A percentile compares a stretch with the other conserved stretches of the same genome.
Conservation (phyloP, 768 basidiomycete species). For the Collybia sordida region DNA sequence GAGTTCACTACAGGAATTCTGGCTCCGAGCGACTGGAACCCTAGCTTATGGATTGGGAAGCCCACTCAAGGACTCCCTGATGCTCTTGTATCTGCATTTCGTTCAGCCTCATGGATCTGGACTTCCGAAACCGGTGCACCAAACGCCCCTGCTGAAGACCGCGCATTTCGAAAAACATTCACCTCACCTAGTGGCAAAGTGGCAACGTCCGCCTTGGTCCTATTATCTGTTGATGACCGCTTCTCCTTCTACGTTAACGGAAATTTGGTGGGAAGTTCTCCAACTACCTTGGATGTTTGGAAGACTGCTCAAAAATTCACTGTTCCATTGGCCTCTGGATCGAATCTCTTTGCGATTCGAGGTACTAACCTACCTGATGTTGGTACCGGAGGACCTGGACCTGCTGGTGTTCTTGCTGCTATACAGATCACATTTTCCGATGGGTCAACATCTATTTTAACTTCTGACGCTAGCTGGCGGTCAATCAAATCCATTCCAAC, state of each 20-base stretch:
- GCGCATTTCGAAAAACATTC: conserved; percentile 25
- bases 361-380: conserved; percentile 24
- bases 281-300: conserved; percentile 22
- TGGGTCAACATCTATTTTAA: conserved; percentile 20
- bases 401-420: conserved; percentile 27
- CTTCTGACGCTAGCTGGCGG: conserved; percentile 23
- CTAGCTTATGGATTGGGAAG: background rate
- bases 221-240: too few species aligned
- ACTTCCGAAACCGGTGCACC: conserved; percentile 18
- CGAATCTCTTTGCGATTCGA: conserved; percentile 25
- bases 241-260: conserved; percentile 17
- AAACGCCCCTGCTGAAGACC: conserved; percentile 15
- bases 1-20: conserved; percentile 18
- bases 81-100: conserved; percentile 18
- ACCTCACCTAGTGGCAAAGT: background rate
- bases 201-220: background rate
- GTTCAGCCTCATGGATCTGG: conserved; percentile 26
- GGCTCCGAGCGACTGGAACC: too few species aligned
- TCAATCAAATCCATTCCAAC: conserved; percentile 18
- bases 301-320: conserved; percentile 22
- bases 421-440: conserved; percentile 24
- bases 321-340: conserved; percentile 14
- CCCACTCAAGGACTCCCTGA: conserved; percentile 10
- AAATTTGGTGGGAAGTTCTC: conserved; percentile 17
- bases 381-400: conserved; percentile 16